Conservation (phyloP, 768 basidiomycete species). For the Naganishia vaughanmartiniae region DNA sequence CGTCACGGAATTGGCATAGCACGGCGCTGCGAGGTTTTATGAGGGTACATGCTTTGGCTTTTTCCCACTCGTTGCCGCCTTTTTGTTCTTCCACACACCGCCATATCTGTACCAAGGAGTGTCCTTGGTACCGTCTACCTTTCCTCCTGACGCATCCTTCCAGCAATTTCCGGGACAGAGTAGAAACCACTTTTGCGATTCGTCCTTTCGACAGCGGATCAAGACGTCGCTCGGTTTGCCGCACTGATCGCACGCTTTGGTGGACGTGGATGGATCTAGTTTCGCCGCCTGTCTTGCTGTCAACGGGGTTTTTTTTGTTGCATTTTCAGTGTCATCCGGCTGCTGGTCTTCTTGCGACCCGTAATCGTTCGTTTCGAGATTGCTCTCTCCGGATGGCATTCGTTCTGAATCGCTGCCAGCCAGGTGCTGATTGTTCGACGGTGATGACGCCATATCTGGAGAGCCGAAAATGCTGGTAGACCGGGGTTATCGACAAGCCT, state of each 20-base stretch:
- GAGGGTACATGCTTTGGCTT: conserved; percentile 37
- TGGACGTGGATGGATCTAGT: conserved; percentile 23
- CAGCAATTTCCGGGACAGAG: conserved; percentile 28
- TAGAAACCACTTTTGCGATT: conserved; percentile 22
- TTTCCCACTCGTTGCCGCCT: conserved; percentile 42
- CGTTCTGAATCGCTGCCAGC: no score
- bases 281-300: conserved; percentile 25
- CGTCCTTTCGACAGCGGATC: conserved; percentile 29
- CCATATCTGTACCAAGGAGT: conserved; percentile 18
- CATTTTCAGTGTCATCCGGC: background rate
- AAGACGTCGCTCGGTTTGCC: conserved; percentile 25
- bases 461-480: no score
- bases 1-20: background rate
- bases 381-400: background rate
- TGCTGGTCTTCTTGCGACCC: no score
- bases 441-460: no score
- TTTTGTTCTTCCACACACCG: conserved; percentile 32
- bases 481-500: no score
- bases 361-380: background rate
- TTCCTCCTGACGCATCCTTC: conserved; percentile 22
- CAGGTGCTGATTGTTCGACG: no score
- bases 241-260: conserved; percentile 26
- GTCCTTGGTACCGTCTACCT: conserved; percentile 21
- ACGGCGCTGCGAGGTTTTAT: background rate
- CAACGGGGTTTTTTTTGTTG: conserved; percentile 18